phyloP scores from a whole-genome alignment of 345 rosid genomes.

The Abelmoschus esculentus region DNA sequence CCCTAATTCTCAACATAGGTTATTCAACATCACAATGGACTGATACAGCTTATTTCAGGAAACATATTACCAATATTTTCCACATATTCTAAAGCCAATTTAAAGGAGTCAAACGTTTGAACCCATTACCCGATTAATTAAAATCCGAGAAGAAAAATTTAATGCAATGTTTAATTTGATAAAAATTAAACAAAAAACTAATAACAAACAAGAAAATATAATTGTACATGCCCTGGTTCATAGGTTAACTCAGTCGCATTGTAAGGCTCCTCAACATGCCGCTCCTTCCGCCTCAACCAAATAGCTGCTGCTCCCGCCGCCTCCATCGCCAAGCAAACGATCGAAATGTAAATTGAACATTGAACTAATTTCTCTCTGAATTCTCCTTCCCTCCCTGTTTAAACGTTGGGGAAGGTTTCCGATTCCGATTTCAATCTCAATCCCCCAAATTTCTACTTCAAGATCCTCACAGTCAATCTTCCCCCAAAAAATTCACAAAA shows the following conservation, averaged over 20 bases:
- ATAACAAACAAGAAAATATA: constrained; percentile 8
- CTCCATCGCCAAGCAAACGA: constrained; percentile 18
- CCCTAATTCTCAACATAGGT: constrained; percentile 7
- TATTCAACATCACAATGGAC: background rate
- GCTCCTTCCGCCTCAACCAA: constrained; percentile 24
- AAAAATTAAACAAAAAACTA: constrained; percentile 23
- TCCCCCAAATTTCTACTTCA: constrained; percentile 3
- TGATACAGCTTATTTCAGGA: background rate
- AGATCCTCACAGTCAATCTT: background rate
- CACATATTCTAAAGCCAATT: background rate
- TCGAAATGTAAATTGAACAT: constrained; percentile 23
- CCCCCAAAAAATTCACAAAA: constrained; percentile 14
- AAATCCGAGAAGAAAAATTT: background rate
- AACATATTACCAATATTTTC: background rate
- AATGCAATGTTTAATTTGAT: background rate
- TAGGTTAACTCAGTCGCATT: constrained; percentile 31
- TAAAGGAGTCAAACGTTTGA: background rate
- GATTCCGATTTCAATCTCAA: constrained; percentile 5
- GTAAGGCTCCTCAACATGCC: constrained; percentile 28
- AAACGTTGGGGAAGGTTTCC: constrained; percentile 15
- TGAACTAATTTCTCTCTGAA: constrained; percentile 9
- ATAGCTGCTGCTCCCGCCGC: constrained; percentile 16
- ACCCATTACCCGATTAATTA: background rate
- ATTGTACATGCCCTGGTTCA: constrained; percentile 38
- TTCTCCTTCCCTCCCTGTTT: constrained; percentile 16